Percentiles rank a stretch among this genome's conserved stretches.
These are phyloP conservation scores for Globisporangium echinulatum DNA, from an alignment of 352 stramenopile species.

Conservation along the genomic window DNA sequence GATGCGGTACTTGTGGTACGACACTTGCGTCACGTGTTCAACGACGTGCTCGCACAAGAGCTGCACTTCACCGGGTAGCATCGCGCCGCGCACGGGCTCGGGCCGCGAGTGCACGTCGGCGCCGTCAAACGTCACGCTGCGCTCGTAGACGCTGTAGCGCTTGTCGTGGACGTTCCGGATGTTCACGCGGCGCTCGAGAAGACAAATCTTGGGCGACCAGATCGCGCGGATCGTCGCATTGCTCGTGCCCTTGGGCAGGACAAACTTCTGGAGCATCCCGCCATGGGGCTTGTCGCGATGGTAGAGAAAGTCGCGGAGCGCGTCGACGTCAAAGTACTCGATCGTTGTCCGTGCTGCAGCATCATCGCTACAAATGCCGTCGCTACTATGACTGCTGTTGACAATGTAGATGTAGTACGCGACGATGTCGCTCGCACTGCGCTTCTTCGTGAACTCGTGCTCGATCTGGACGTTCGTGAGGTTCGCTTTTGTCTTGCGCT, in stretches of 20 bases:
- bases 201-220: slow-evolving; percentile 94
- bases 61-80: slow-evolving; percentile 88
- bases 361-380: slow-evolving; percentile 1
- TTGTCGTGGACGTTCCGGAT: slow-evolving; percentile 86
- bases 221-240: slow-evolving; percentile 90
- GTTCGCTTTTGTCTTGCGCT: slow-evolving; percentile 90
- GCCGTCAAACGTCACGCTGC: slow-evolving; percentile 93
- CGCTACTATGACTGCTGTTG: not conserved
- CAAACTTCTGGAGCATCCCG: slow-evolving; percentile 93
- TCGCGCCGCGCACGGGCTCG: slow-evolving; percentile 87
- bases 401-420: slow-evolving; percentile 86
- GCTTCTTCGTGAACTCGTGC: slow-evolving; percentile 89
- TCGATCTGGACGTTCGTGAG: slow-evolving; percentile 91
- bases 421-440: slow-evolving; percentile 78
- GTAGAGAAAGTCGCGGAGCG: slow-evolving; percentile 91
- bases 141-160: slow-evolving; percentile 91
- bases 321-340: slow-evolving; percentile 89
- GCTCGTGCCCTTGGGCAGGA: slow-evolving; percentile 88
- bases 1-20: slow-evolving; percentile 89
- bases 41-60: slow-evolving; percentile 90
- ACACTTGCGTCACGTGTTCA: slow-evolving; percentile 89
- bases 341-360: slow-evolving; percentile 49
- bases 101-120: slow-evolving; percentile 82
- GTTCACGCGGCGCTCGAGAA: slow-evolving; percentile 91
- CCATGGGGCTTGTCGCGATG: slow-evolving; percentile 85